A percentile compares a stretch with the other conserved stretches of the same genome.
phyloP scores from a whole-genome alignment of 441 rosid species.

The Gossypium laxum region DNA sequence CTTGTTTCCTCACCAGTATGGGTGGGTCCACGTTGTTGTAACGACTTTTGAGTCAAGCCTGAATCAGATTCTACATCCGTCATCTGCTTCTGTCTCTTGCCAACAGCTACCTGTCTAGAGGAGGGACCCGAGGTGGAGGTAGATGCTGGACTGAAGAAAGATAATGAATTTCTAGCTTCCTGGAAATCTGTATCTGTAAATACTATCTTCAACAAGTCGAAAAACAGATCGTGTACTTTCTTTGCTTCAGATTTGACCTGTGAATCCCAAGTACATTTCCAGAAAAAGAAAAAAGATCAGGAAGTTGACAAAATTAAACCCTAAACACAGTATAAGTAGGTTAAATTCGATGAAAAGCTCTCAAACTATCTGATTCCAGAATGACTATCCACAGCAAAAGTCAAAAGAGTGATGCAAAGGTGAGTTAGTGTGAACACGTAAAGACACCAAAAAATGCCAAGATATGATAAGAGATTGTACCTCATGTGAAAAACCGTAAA shows the following conservation, averaged over 20 bases:
- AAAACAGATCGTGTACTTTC: constrained; percentile 93
- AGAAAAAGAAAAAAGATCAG: not conserved
- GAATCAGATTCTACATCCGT: constrained; percentile 54
- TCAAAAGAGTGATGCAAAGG: not conserved
- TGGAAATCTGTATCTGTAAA: constrained; percentile 82
- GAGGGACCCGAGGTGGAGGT: constrained; percentile 44
- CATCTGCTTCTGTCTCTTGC: constrained; percentile 55
- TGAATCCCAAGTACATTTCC: constrained; percentile 11
- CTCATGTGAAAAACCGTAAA: constrained; percentile 81
- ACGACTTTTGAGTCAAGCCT: constrained; percentile 41
- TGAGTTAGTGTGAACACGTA: not conserved
- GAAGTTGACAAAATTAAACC: not conserved
- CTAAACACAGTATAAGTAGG: not conserved
- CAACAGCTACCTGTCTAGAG: constrained; percentile 37
- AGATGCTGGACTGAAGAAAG: constrained; percentile 49
- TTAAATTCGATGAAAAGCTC: not conserved
- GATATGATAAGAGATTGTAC: constrained; percentile 27
- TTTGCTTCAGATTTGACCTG: constrained; percentile 94
- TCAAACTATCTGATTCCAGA: constrained; percentile 5
- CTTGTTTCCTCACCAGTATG: constrained; percentile 49
- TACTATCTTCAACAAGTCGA: constrained; percentile 79
- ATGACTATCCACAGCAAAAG: not conserved
- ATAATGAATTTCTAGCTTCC: constrained; percentile 67
- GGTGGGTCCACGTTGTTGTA: constrained; percentile 39
- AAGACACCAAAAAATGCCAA: not conserved